Conservation (phyloP, 305 asterid genomes). For the Rubia tinctorum region DNA sequence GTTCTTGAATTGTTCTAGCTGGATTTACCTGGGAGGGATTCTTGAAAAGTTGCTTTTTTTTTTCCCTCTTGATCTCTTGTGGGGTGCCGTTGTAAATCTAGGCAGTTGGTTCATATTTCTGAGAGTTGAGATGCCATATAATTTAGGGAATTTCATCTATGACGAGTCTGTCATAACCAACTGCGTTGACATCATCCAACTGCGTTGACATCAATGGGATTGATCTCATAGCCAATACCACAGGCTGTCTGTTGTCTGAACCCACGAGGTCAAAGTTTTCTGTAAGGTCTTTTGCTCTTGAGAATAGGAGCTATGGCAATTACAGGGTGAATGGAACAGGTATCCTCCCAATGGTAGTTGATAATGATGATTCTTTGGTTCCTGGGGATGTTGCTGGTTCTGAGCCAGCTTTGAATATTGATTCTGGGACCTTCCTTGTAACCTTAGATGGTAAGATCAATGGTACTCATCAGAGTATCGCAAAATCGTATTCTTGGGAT, state of each 20-base stretch:
- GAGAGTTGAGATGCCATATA: constrained; percentile 29
- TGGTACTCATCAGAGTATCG: constrained; percentile 28
- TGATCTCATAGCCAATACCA: constrained; percentile 28
- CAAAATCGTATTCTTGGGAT: constrained; percentile 44
- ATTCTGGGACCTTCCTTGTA: constrained; percentile 17
- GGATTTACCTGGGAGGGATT: not conserved
- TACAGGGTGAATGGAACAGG: constrained; percentile 29
- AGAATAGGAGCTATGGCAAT: constrained; percentile 25
- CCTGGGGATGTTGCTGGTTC: constrained; percentile 18
- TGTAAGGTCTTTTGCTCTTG: constrained; percentile 27
- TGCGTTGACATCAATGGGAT: constrained; percentile 25
- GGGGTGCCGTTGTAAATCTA: constrained; percentile 10
- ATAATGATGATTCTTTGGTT: constrained; percentile 27
- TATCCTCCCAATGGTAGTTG: constrained; percentile 23
- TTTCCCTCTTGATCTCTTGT: not conserved
- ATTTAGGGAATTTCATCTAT: constrained; percentile 27
- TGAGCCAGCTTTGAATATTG: constrained; percentile 20
- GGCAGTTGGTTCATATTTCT: constrained; percentile 11
- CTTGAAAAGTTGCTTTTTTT: not conserved
- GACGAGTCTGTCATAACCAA: constrained; percentile 28
- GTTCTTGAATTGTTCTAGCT: constrained; percentile 1
- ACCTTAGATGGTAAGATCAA: constrained; percentile 22
- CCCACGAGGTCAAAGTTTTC: constrained; percentile 50
- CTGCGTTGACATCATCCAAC: too few species aligned
- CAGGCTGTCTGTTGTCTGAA: constrained; percentile 34